These are phyloP conservation scores for Cotoneaster glaucophyllus DNA, from an alignment of 306 rosid species.

Conservation along the genomic window DNA sequence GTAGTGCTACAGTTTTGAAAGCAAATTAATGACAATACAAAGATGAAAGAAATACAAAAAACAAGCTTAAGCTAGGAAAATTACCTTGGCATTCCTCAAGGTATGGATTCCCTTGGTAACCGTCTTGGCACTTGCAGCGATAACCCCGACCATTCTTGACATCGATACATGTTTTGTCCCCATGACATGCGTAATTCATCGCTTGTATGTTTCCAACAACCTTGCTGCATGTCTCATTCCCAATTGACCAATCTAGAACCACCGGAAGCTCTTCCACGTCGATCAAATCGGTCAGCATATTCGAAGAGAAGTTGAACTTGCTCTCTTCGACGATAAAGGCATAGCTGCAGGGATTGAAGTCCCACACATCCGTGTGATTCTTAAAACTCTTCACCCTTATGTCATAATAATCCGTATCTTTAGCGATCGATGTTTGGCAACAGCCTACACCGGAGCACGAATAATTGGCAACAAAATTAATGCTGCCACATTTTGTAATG, in stretches of 20 bases:
- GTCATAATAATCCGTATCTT: neutral
- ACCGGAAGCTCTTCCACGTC: neutral
- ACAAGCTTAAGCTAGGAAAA: neutral
- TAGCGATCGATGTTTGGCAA: conserved; percentile 26
- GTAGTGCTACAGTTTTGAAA: neutral
- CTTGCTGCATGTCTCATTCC: neutral
- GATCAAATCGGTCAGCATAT: neutral
- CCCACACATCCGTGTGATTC: neutral
- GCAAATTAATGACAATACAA: neutral
- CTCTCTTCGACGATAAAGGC: conserved; percentile 18
- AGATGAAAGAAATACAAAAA: neutral
- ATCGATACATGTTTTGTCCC: neutral
- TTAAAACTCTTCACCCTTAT: accelerated
- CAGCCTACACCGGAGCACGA: conserved; percentile 37
- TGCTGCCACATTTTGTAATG: conserved; percentile 5
- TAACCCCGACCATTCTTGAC: conserved; percentile 13
- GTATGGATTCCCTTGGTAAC: conserved; percentile 40
- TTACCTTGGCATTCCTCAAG: conserved; percentile 34
- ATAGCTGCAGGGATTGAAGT: conserved; percentile 28
- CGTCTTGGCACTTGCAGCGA: conserved; percentile 27
- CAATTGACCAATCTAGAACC: conserved; percentile 40
- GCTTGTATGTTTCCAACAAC: neutral
- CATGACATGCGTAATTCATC: conserved; percentile 7
- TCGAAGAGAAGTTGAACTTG: neutral
- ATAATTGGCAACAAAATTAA: neutral